phyloP scores from a whole-genome alignment of 1,284 basidiomycete species.

The Gastroboletus turbinatus region DNA sequence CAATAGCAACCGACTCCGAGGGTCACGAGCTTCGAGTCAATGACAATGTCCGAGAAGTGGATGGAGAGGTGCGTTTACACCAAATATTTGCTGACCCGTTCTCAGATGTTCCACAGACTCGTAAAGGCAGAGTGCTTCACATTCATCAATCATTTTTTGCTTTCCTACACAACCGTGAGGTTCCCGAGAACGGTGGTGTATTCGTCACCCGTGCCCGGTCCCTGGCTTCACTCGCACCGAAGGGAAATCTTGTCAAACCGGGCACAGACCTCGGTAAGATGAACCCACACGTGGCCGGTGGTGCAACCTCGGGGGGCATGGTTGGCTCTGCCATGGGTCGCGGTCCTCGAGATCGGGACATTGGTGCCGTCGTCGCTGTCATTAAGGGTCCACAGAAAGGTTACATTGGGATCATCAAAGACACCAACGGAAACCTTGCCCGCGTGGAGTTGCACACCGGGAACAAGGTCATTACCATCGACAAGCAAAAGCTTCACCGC shows the following conservation, averaged over 20 bases:
- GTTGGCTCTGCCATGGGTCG: constrained; percentile 76
- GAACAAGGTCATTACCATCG: constrained; percentile 88
- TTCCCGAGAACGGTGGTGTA: constrained; percentile 89
- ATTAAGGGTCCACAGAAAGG: constrained; percentile 92
- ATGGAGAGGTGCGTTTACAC: constrained; percentile 70
- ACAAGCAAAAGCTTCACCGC: constrained; percentile 76
- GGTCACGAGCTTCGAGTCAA: constrained; percentile 82
- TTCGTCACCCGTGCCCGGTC: constrained; percentile 86
- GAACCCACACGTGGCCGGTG: constrained; percentile 79
- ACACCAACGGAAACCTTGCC: constrained; percentile 85
- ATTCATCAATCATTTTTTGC: constrained; percentile 94
- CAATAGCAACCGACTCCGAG: constrained; percentile 89
- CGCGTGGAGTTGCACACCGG: constrained; percentile 91
- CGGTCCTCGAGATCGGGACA: constrained; percentile 78
- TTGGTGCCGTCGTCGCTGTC: constrained; percentile 81
- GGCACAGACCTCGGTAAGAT: constrained; percentile 89
- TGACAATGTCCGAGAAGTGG: constrained; percentile 93
- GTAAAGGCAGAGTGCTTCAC: constrained; percentile 93
- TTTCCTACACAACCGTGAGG: constrained; percentile 92
- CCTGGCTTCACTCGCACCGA: constrained; percentile 83
- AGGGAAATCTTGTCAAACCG: constrained; percentile 65
- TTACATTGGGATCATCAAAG: constrained; percentile 91
- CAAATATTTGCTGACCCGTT: neutral
- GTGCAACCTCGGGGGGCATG: constrained; percentile 69
- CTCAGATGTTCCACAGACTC: constrained; percentile 46